Base-by-base conservation (phyloP, 805 yeast genomes). In the Monosporozyma siamensis region DNA sequence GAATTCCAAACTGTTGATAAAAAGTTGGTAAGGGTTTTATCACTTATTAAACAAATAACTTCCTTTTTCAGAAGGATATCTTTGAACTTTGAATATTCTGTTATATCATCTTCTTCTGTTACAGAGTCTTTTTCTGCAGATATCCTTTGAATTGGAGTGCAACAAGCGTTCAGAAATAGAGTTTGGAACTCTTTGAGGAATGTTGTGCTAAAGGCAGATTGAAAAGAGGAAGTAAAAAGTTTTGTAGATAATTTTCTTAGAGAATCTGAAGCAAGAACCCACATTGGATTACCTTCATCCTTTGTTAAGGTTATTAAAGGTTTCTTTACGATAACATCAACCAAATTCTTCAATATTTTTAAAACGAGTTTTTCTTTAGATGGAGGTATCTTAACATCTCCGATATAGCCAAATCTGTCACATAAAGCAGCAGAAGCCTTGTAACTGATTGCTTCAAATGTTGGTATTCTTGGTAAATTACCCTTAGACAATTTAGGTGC, bases 381-480 rank as follows among this genome's bases (percentile, higher is more conserved):
- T 2, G 80, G 41, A 21, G 74, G 61, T 0, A 61, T 52, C 2
- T 31, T 42, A 18, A 53, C 49, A 17, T 69, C 58, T 36, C 68
- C 68, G 0, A 38, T 44, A 1, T 62, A 46, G 0, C 51, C 47
- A n/a, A 82, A 41, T 31, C 69, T 68, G 1, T 48, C 45, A 2
- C 52, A 47, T n/a, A 82, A 51, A 12, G 72, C 46, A 6, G 59
- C 57, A 38, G 75, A 61, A 0, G 82, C 68, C 14, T 55, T 51
- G 41, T 69, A 70, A 49, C 88, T 73, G 1, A 78, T 63, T 0
- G 84, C 78, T 24, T 75, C 69, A 51, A 82, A 83, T 0, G 82
- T 70, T 3, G 89, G 85, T 24, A 81, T 70, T 40, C 74, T 71
- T 0, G 53, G 44, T 35, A 53, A 57, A 4, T 58, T 47, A 34